Evolutionary conservation across 2,329 filamentous ascomycete species (phyloP), one percentile per base, ranked within the genome.

Genomic region (Colletotrichum endophyticum): DNA sequence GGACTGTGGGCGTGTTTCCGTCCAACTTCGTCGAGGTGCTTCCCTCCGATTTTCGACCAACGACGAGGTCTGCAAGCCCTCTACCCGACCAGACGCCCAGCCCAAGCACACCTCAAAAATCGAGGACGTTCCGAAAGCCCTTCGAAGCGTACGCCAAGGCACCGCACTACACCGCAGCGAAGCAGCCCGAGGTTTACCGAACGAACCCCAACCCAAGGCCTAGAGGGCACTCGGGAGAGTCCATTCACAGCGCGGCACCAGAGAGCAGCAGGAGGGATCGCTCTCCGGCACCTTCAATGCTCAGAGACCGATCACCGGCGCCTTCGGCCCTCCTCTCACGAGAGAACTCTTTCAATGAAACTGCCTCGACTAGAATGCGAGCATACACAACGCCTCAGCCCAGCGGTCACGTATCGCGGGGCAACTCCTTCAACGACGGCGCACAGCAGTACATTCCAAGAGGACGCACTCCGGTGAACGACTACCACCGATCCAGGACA

Each of bases 11-110:
- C 70, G 89, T 97, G 25, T 99, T 99, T 82, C 97, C 97, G 1
- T 98, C 96, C 81, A 99, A 99, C 86, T 99, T 99, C 83, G 97
- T 99, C 83, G 92, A 98, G 83, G 91, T 99, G 8, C 90, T 99
- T 36, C 94, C 95, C 72, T 92, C 97, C 76, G 92, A 93, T 83
- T 99, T 98, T 84, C 93, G 95, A 73, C 97, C 97, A 76, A 92
- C 93, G 80, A 89, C 88, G 59, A 88, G 93, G 82, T 89, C 91
- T 34, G 88, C 88, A 70, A 93, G 91, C 80, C 91, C 91, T 2
- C 85, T 95, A 85, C 87, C 92, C 78, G 87, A 79, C 77, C 89
- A 88, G 79, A 89, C 90, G 2, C 89, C 91, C 61, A 90, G 89
- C 75, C 88, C 91, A 63, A 89, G 87, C 79, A 88, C 88, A 28